These are phyloP conservation scores for Ogataea siamensis DNA, from an alignment of 805 yeast species.

Conservation along the genomic window DNA sequence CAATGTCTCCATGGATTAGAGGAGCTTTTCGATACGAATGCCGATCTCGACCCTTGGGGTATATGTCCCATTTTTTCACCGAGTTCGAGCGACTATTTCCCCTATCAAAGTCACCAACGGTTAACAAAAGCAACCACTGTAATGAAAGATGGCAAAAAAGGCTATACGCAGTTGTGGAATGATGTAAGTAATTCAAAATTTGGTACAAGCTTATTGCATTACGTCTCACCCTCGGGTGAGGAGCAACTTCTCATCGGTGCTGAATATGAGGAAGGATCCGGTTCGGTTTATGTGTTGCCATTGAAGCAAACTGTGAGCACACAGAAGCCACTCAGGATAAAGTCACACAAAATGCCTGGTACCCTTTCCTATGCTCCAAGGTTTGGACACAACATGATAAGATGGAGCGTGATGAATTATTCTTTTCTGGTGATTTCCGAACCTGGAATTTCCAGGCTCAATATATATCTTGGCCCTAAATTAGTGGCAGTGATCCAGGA, in stretches of 20 bases:
- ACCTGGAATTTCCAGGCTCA: conserved; percentile 50
- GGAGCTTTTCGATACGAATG: conserved; percentile 40
- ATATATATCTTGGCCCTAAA: conserved; percentile 31
- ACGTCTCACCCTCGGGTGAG: conserved; percentile 38
- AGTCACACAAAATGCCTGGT: neutral
- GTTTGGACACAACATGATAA: conserved; percentile 43
- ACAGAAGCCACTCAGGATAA: too few relatives aligned
- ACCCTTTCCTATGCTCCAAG: conserved; percentile 29
- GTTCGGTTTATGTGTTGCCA: conserved; percentile 46
- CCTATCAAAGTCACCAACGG: neutral
- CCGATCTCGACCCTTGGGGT: conserved; percentile 32
- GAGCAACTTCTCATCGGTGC: conserved; percentile 50
- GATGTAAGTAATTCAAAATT: conserved; percentile 37
- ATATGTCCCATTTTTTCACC: conserved; percentile 33
- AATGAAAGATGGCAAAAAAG: neutral
- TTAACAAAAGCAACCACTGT: neutral
- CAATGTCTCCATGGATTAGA: conserved; percentile 39
- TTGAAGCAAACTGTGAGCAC: conserved; percentile 32
- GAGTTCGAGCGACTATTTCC: neutral
- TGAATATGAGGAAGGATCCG: conserved; percentile 42
- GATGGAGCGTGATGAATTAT: conserved; percentile 28
- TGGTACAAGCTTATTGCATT: conserved; percentile 45
- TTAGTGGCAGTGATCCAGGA: conserved; percentile 23
- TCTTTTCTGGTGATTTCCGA: conserved; percentile 45
- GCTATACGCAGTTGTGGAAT: neutral